Conservation (phyloP, 352 stramenopile species). For the Aphanomyces astaci region DNA sequence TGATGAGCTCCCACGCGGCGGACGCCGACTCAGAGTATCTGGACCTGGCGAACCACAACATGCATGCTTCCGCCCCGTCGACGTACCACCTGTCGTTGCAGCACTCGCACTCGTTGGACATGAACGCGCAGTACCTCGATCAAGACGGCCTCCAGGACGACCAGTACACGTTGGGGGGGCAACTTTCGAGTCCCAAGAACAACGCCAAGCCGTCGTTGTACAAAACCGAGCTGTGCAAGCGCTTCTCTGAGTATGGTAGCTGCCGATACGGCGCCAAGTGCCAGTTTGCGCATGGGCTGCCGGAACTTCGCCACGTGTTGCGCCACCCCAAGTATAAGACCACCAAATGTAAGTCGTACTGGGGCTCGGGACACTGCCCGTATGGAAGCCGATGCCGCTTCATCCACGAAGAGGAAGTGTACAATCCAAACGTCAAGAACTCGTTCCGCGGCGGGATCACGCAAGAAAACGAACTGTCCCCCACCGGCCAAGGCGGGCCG, state of each 20-base stretch:
- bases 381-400: slow-evolving; percentile 85
- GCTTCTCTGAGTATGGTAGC: slow-evolving; percentile 77
- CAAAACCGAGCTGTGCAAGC: slow-evolving; percentile 89
- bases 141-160: slow-evolving; percentile 15
- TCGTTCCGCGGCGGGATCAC: slow-evolving; percentile 15
- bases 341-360: slow-evolving; percentile 82
- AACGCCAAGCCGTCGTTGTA: slow-evolving; percentile 43
- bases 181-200: slow-evolving; percentile 20
- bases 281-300: slow-evolving; percentile 83
- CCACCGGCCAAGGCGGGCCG: slow-evolving; percentile 9
- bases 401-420: slow-evolving; percentile 55
- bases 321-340: slow-evolving; percentile 90
- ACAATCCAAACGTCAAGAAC: slow-evolving; percentile 20
- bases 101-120: slow-evolving; percentile 20
- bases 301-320: slow-evolving; percentile 77
- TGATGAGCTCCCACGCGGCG: slow-evolving; percentile 15
- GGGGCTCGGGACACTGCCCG: slow-evolving; percentile 77
- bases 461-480: slow-evolving; percentile 17
- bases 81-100: slow-evolving; percentile 1
- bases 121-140: slow-evolving; percentile 19
- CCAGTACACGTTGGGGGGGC: slow-evolving; percentile 12
- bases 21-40: slow-evolving; percentile 17
- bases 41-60: slow-evolving; percentile 13
- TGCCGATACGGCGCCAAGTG: slow-evolving; percentile 85
- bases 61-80: neutral